Base-by-base conservation (phyloP, 768 basidiomycete genomes). In the Naematelia encephala region DNA sequence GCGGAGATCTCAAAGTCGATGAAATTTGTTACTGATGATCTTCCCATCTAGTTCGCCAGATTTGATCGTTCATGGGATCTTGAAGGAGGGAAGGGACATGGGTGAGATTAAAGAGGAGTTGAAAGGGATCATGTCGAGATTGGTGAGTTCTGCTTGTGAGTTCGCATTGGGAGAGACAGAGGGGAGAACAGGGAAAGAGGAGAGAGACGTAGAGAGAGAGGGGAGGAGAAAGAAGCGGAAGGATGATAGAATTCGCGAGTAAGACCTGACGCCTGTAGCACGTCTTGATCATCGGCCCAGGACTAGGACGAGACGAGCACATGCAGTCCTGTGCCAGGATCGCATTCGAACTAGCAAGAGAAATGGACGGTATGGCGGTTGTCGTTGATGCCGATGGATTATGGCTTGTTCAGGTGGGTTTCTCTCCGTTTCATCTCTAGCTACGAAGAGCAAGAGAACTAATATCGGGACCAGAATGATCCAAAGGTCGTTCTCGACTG, bases 321-420 rank as follows among this genome's bases (percentile, higher is more conserved):
- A 99, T 97, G 91, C 90, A 90, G 72, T 77, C 76, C 3, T 91
- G 84, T 57, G 93, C 92, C 0, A 83, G 83, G 57, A 76, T 86
- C 25, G 91, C 93, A 0, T 79, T 98, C 19, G 77, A 78, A 10
- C 80, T 94, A 43, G 94, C 94, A 3, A 82, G 80, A 62, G 77
- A 83, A 68, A 81, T 83, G 34, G 87, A 86, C 54, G 56, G 62
- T 29, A 88, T 93, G 85, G 94, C 87, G 74, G 80, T 98, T 61
- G 92, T 98, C 16, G 81, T 99, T 14, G 96, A 99, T 69, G 96
- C 94, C 0, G 94, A 99, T 72, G 91, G 87, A 1, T 82, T 99
- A 16, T 90, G 82, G 81, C 81, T 92, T 77, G 81, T 93, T 11
- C 73, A 75, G 57, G 74, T 72, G 51, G 48, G 71, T 59, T 1